phyloP scores from a whole-genome alignment of 192 early-diverging fungal species.

The Radiomyces spectabilis region DNA sequence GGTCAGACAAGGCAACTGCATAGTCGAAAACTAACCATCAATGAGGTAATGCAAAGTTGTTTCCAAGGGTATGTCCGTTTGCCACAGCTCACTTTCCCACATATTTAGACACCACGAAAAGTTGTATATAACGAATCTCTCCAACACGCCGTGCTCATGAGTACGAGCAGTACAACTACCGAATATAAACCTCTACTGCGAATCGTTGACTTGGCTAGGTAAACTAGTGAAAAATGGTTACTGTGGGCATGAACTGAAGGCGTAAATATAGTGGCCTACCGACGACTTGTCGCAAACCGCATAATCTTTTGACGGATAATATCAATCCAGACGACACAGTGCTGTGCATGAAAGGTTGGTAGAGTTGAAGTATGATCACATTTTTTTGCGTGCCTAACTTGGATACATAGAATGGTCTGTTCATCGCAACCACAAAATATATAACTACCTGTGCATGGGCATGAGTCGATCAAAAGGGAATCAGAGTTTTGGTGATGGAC shows the following conservation, averaged over 20 bases:
- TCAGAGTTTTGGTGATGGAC: not conserved
- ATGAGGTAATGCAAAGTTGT: too few relatives aligned
- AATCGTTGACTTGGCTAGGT: not conserved
- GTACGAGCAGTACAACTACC: too few relatives aligned
- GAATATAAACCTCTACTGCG: too few relatives aligned
- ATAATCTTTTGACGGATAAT: not conserved
- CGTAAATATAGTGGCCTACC: not conserved
- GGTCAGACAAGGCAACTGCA: too few relatives aligned
- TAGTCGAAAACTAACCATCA: too few relatives aligned
- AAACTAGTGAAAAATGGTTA: not conserved
- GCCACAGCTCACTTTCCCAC: too few relatives aligned
- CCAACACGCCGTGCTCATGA: too few relatives aligned
- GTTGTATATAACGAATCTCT: too few relatives aligned
- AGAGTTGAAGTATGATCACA: too few relatives aligned
- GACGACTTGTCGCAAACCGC: not conserved
- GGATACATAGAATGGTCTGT: constrained; percentile 14
- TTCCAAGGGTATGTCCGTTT: too few relatives aligned
- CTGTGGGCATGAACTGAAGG: not conserved
- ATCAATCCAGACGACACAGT: not conserved
- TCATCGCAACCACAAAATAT: constrained; percentile 3
- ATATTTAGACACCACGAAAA: too few relatives aligned
- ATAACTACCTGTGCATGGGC: constrained; percentile 23
- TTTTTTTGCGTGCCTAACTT: not conserved
- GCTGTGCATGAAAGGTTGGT: too few relatives aligned
- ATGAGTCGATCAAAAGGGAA: constrained; percentile 5